Evolutionary conservation across 176 grass and related monocot genomes (phyloP).

Genomic region (Miscanthus lutarioriparius): DNA sequence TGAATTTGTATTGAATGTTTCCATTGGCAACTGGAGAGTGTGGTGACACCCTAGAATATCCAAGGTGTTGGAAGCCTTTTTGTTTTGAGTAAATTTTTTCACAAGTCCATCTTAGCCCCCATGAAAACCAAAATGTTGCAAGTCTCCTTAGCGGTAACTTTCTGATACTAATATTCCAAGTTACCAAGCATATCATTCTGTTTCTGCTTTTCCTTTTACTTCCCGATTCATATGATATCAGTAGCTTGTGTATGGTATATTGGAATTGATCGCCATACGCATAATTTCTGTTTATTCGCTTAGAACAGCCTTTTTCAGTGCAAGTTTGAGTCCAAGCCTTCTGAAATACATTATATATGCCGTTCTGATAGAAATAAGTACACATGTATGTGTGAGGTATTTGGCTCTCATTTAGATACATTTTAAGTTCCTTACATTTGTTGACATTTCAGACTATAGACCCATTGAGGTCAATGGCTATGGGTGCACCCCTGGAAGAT

Average conservation of each 20-base stretch:
- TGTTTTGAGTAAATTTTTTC: background rate
- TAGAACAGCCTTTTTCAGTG: conserved; percentile 5
- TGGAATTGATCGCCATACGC: background rate
- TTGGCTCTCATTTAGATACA: conserved; percentile 23
- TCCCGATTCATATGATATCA: background rate
- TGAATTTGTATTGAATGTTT: conserved; percentile 22
- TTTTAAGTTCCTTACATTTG: conserved; percentile 7
- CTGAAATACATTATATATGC: conserved; percentile 2
- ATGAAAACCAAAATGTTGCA: conserved; percentile 19
- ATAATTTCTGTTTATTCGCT: background rate
- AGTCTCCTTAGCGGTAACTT: conserved; percentile 9
- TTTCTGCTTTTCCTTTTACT: conserved; percentile 8
- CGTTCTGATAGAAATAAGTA: background rate
- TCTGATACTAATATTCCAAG: background rate
- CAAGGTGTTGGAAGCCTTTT: background rate
- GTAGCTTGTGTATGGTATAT: background rate
- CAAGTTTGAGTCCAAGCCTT: conserved; percentile 15
- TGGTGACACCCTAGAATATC: background rate
- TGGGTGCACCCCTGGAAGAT: conserved; percentile 80
- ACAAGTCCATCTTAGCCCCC: background rate
- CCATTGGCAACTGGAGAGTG: background rate
- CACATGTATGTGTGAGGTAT: conserved; percentile 8
- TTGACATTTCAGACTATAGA: conserved; percentile 75
- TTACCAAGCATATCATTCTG: background rate
- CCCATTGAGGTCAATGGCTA: conserved; percentile 80